These are phyloP conservation scores for Azolla pinnata DNA, from an alignment of 75 land plant species.

Conservation along the genomic window DNA sequence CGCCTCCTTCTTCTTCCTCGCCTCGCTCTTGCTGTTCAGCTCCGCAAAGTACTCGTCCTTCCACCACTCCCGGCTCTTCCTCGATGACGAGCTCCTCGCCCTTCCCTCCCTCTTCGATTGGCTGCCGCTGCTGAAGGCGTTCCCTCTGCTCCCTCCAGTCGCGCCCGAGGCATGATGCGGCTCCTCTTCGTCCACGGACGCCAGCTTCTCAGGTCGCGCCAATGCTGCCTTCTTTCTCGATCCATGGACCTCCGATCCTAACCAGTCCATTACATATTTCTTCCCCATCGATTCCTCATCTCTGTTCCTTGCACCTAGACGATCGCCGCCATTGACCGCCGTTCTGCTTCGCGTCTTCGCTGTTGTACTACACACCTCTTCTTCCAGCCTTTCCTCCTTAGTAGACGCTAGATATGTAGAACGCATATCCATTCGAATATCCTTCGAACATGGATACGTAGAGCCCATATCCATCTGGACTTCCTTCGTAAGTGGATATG, in stretches of 20 bases:
- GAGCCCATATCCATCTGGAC: no score
- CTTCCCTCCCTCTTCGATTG: slow-evolving; percentile 20
- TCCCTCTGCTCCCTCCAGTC: no score
- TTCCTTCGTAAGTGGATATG: no score
- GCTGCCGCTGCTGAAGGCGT: no score
- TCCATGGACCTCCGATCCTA: slow-evolving; percentile 63
- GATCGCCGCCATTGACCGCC: slow-evolving; percentile 93
- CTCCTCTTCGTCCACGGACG: slow-evolving; percentile 24
- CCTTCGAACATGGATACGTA: no score
- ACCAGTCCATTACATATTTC: slow-evolving; percentile 84
- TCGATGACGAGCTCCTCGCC: slow-evolving; percentile 10
- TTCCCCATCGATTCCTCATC: slow-evolving; percentile 53
- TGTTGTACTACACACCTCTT: background rate
- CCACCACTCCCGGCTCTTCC: slow-evolving; percentile 85
- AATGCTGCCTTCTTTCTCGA: no score
- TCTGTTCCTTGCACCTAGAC: no score
- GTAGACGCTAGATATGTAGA: no score
- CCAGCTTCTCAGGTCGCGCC: no score
- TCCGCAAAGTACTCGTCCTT: slow-evolving; percentile 66
- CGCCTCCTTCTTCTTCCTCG: slow-evolving; percentile 10
- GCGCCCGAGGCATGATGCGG: no score
- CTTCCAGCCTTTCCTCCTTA: no score
- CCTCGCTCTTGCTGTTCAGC: slow-evolving; percentile 33
- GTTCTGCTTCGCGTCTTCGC: slow-evolving; percentile 37
- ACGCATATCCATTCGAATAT: no score